phyloP scores from a whole-genome alignment of 306 rosid species.

The Carpinus fangiana region DNA sequence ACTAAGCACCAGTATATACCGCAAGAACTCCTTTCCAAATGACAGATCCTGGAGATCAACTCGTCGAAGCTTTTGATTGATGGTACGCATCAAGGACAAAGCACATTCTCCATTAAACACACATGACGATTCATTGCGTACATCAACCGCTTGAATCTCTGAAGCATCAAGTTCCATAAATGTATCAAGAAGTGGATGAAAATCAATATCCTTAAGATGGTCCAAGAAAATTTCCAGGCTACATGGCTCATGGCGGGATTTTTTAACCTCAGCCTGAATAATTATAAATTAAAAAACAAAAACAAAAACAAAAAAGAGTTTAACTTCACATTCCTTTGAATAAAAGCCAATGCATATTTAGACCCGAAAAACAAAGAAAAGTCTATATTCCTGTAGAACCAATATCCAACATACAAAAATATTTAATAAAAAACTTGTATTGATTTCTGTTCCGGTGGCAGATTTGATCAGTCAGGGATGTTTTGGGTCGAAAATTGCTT shows the following conservation, averaged over 20 bases:
- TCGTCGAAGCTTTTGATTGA: conserved; percentile 70
- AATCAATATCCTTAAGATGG: conserved; percentile 64
- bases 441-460: too few species aligned
- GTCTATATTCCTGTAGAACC: neutral
- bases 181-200: conserved; percentile 64
- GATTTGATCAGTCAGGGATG: too few species aligned
- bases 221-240: conserved; percentile 60
- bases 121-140: conserved; percentile 53
- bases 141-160: conserved; percentile 72
- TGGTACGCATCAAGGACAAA: conserved; percentile 66
- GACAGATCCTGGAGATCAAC: conserved; percentile 68
- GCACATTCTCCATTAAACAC: conserved; percentile 58
- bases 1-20: conserved; percentile 50
- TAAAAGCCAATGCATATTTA: conserved; percentile 14
- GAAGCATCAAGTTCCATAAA: conserved; percentile 54
- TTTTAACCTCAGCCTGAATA: conserved; percentile 62
- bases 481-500: too few species aligned
- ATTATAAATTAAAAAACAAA: neutral
- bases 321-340: neutral
- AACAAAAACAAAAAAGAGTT: neutral
- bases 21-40: conserved; percentile 63
- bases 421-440: neutral
- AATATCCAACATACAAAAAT: neutral
- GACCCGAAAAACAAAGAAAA: conserved; percentile 1
- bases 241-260: conserved; percentile 46